Evolutionary conservation across 2,329 filamentous ascomycete genomes (phyloP).

Genomic region (Clonostachys chloroleuca): DNA sequence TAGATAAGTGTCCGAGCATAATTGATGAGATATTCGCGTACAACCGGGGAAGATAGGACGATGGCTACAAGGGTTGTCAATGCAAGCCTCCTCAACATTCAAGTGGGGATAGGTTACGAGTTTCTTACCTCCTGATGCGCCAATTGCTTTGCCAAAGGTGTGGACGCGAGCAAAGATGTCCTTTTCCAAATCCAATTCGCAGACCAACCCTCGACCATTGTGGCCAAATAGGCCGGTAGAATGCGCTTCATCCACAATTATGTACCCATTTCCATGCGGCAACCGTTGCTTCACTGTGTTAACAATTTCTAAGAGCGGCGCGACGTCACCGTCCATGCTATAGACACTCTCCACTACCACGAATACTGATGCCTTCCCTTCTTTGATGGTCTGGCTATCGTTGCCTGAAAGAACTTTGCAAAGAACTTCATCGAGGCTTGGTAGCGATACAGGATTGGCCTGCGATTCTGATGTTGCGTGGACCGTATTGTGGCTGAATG

Average conservation of each 20-base stretch:
- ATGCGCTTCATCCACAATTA: slow-evolving; percentile 68
- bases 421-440: slow-evolving; percentile 18
- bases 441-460: background rate
- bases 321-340: slow-evolving; percentile 79
- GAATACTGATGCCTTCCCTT: slow-evolving; percentile 51
- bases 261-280: slow-evolving; percentile 51
- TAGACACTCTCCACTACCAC: slow-evolving; percentile 70
- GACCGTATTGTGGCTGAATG: slow-evolving; percentile 57
- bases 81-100: background rate
- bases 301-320: slow-evolving; percentile 58
- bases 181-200: slow-evolving; percentile 47
- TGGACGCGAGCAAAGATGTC: slow-evolving; percentile 54
- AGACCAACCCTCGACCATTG: slow-evolving; percentile 53
- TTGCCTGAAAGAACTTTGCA: slow-evolving; percentile 22
- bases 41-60: slow-evolving; percentile 55
- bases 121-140: background rate
- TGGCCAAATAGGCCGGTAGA: slow-evolving; percentile 56
- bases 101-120: no score
- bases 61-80: slow-evolving; percentile 27
- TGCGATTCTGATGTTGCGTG: background rate
- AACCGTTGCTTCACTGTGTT: slow-evolving; percentile 50
- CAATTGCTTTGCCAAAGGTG: slow-evolving; percentile 60
- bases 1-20: slow-evolving; percentile 74
- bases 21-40: slow-evolving; percentile 65
- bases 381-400: slow-evolving; percentile 18